Conservation (phyloP, 371 early-diverging fungal genomes). For the Batkoa obscura region DNA sequence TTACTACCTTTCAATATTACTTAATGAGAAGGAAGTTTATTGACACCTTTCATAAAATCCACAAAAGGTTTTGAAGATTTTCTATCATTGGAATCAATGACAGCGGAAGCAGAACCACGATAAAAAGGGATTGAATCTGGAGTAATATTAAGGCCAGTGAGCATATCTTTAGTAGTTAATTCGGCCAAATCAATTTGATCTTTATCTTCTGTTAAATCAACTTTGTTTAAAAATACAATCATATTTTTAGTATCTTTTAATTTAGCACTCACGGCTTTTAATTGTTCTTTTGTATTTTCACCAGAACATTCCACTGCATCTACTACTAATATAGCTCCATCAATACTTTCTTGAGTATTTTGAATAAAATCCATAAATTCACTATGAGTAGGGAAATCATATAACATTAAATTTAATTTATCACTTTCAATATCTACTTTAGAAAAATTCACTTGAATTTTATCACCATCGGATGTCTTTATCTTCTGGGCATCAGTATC, state of each 20-base stretch:
- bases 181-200: background rate
- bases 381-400: background rate
- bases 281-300: background rate
- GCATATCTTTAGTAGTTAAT: background rate
- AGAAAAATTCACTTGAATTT: background rate
- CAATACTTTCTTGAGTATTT: background rate
- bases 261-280: background rate
- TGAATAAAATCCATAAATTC: background rate
- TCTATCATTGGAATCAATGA: background rate
- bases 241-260: background rate
- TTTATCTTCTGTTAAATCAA: background rate
- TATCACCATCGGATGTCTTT: background rate
- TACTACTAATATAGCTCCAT: background rate
- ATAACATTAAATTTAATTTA: background rate
- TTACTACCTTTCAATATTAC: too few species aligned
- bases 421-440: background rate
- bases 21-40: background rate
- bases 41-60: background rate
- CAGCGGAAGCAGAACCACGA: background rate
- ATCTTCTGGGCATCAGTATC: background rate
- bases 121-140: background rate
- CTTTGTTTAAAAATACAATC: slow-evolving; percentile 1
- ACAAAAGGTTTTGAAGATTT: background rate
- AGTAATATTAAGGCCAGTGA: background rate
- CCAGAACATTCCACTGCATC: background rate